A percentile compares a stretch with the other conserved stretches of the same genome.
These are phyloP conservation scores for Pulveroboletus sp. DNA, from an alignment of 768 basidiomycete genomes.

Conservation along the genomic window DNA sequence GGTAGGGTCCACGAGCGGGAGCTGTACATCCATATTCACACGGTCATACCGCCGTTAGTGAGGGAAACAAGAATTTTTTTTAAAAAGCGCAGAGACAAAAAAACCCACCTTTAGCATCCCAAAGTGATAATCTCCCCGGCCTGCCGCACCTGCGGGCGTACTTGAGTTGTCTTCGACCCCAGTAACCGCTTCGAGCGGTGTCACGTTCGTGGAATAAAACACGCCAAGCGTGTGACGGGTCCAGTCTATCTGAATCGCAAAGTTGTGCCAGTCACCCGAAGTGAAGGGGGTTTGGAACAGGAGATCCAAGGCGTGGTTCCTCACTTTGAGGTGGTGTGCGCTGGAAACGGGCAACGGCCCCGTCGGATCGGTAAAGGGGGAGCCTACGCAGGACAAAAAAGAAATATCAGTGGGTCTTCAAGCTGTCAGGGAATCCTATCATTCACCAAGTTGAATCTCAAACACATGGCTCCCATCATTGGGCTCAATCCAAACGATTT, in stretches of 20 bases:
- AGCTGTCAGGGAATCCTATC: slow-evolving; percentile 6
- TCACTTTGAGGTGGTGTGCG: slow-evolving; percentile 51
- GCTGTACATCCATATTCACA: slow-evolving; percentile 32
- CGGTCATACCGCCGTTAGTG: neutral
- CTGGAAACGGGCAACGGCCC: slow-evolving; percentile 39
- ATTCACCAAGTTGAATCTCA: slow-evolving; percentile 52
- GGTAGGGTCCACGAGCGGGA: slow-evolving; percentile 48
- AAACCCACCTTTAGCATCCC: slow-evolving; percentile 54
- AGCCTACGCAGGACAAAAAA: slow-evolving; percentile 17
- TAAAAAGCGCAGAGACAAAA: too few relatives aligned
- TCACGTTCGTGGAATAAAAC: slow-evolving; percentile 46
- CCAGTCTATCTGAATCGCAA: slow-evolving; percentile 60
- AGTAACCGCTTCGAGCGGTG: slow-evolving; percentile 42
- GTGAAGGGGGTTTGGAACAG: too few relatives aligned
- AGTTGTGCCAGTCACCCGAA: slow-evolving; percentile 76
- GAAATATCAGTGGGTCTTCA: neutral
- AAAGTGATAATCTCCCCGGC: slow-evolving; percentile 61
- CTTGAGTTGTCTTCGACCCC: slow-evolving; percentile 40
- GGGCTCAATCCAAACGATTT: slow-evolving; percentile 62
- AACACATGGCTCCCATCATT: slow-evolving; percentile 60
- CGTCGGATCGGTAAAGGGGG: slow-evolving; percentile 55
- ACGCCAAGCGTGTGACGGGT: slow-evolving; percentile 45
- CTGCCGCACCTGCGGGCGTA: slow-evolving; percentile 38
- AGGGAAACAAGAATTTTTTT: neutral
- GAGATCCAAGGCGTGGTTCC: too few relatives aligned